These are phyloP conservation scores for Xylaria sp. DNA, from an alignment of 2,329 filamentous ascomycete species.

Conservation along the genomic window DNA sequence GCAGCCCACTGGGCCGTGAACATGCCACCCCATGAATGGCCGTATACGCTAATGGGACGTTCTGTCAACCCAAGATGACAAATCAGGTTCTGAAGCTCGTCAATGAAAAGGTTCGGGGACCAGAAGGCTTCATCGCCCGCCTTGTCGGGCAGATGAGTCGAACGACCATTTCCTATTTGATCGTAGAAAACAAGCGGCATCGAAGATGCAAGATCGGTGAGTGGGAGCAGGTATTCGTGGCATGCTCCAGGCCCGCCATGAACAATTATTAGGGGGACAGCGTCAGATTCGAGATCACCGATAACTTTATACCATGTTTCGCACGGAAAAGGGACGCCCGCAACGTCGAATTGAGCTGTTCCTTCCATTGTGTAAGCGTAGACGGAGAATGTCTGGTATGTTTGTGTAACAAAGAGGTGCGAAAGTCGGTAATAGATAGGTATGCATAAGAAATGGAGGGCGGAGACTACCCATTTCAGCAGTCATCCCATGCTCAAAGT, in stretches of 20 bases:
- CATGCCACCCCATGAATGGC: slow-evolving; percentile 64
- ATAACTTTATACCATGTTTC: slow-evolving; percentile 42
- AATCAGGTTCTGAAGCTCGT: slow-evolving; percentile 61
- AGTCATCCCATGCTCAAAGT: no score
- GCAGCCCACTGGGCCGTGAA: slow-evolving; percentile 56
- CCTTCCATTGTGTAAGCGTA: slow-evolving; percentile 24
- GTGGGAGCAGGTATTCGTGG: slow-evolving; percentile 55
- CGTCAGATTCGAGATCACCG: slow-evolving; percentile 32
- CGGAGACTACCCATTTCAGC: no score
- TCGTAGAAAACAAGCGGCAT: slow-evolving; percentile 64
- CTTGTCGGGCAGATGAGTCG: slow-evolving; percentile 59
- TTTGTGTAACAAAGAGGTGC: no score
- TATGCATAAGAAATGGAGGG: no score
- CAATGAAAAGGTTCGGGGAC: slow-evolving; percentile 57
- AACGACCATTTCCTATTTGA: slow-evolving; percentile 61
- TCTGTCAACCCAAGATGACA: slow-evolving; percentile 47
- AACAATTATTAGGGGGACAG: slow-evolving; percentile 39
- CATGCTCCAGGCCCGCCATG: slow-evolving; percentile 52
- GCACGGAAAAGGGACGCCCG: slow-evolving; percentile 25
- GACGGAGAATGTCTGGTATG: no score
- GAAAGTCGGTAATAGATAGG: no score
- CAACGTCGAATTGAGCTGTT: slow-evolving; percentile 24
- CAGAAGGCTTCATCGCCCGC: slow-evolving; percentile 58
- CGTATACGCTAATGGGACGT: slow-evolving; percentile 54
- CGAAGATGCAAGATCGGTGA: slow-evolving; percentile 51